These are phyloP conservation scores for Terana coerulea DNA, from an alignment of 768 basidiomycete genomes.

Conservation along the genomic window DNA sequence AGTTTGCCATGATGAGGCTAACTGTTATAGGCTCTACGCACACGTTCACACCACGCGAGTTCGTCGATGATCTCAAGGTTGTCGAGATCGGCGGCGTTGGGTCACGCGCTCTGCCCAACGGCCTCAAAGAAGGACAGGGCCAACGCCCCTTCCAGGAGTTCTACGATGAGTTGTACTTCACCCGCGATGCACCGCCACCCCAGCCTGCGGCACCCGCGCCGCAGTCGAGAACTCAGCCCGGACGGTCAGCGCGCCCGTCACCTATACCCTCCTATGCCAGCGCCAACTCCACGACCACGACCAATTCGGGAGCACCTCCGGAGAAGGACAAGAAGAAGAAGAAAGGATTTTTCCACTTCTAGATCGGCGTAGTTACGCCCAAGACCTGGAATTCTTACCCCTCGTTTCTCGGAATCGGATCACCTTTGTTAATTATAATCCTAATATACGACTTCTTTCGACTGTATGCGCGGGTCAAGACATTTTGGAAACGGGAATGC, in stretches of 20 bases:
- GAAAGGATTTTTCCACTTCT: slow-evolving; percentile 67
- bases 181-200: slow-evolving; percentile 57
- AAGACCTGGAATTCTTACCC: no score
- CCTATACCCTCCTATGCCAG: slow-evolving; percentile 46
- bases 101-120: slow-evolving; percentile 67
- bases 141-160: slow-evolving; percentile 64
- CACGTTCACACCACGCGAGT: slow-evolving; percentile 73
- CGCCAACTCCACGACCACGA: slow-evolving; percentile 38
- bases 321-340: slow-evolving; percentile 82
- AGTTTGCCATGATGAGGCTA: not conserved
- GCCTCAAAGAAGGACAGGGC: slow-evolving; percentile 46
- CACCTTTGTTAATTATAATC: not conserved
- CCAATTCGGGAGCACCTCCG: slow-evolving; percentile 23
- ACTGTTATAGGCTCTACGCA: slow-evolving; percentile 78
- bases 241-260: slow-evolving; percentile 26
- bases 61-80: slow-evolving; percentile 83
- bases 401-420: no score
- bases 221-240: slow-evolving; percentile 24
- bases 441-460: not conserved
- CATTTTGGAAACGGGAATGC: no score
- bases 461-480: no score
- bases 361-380: no score
- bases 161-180: slow-evolving; percentile 78
- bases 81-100: slow-evolving; percentile 87
- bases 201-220: slow-evolving; percentile 35